Evolutionary conservation across 768 basidiomycete species (phyloP), one percentile per base, ranked within the genome.

Genomic region (Amanita rubescens): DNA sequence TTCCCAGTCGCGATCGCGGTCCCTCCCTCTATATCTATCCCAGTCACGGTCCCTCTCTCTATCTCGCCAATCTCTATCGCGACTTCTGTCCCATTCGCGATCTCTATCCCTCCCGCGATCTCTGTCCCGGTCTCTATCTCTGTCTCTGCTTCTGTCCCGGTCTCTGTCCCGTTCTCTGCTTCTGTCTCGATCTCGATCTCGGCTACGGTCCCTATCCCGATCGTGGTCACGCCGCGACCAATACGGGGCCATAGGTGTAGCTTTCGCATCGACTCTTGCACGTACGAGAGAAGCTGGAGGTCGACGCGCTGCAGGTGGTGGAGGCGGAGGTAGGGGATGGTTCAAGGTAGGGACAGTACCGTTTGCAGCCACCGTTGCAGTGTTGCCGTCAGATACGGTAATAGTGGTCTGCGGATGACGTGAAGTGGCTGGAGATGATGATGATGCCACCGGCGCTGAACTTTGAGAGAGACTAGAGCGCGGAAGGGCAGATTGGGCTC

Each of bases 91-190:
- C 30, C 22, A 43, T 41, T 15, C 39, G 20, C 55, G 37, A 14
- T 47, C 44, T 54, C 46, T 42, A 54, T 55, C 53, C 8, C 8
- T 19, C 57, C 35, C 44, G 7, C 47, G 10, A 25, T 49, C 48
- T 11, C 48, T 35, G 39, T 42, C 50, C 61, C 51, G 66, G 63
- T 58, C 69, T 62, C 59, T 68, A 63, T 56, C 63, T 63, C 63
- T 58, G 58, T 59, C 61, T 49, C 57, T 63, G 12, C 20, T 20
- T 9, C 35, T 22, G 32, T 42, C 65, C 58, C 53, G 52, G 56
- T 51, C 50, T 57, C 52, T 46, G 45, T 34, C 57, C 55, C 60
- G 25, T 59, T 27, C 58, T 47, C 51, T 50, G 49, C 54, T 52
- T 59, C 64, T 49, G 41, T 69, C 58, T 69, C 55, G 53, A 17